Percentiles rank a stretch among this genome's conserved stretches.
Evolutionary conservation across 768 basidiomycete species (phyloP).

Genomic region (Mycena olivaceomarginata): DNA sequence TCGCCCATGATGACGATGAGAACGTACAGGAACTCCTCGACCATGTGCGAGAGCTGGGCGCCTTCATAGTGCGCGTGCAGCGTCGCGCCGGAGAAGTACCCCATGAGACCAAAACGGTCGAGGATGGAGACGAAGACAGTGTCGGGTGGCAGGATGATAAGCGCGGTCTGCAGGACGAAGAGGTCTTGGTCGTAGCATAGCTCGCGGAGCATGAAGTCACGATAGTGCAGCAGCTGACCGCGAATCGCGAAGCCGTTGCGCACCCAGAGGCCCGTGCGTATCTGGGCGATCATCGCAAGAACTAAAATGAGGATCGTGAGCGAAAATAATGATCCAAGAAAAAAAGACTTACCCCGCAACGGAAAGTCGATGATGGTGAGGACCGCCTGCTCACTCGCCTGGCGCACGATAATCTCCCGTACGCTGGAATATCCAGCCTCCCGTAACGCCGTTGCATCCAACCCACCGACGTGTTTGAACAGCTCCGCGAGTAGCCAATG

Average conservation of each 20-base stretch:
- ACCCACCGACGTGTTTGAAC: conserved; percentile 86
- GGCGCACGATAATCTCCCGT: conserved; percentile 76
- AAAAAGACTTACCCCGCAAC: conserved; percentile 82
- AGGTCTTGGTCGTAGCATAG: conserved; percentile 97
- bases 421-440: conserved; percentile 73
- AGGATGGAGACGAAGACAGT: conserved; percentile 90
- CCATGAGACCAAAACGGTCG: conserved; percentile 90
- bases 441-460: conserved; percentile 72
- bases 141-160: conserved; percentile 87
- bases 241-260: conserved; percentile 98
- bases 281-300: conserved; percentile 97
- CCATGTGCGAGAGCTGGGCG: conserved; percentile 86
- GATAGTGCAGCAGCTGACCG: conserved; percentile 95
- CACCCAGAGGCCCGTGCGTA: conserved; percentile 97
- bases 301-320: conserved; percentile 89
- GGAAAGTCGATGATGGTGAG: conserved; percentile 92
- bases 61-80: conserved; percentile 79
- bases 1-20: conserved; percentile 93
- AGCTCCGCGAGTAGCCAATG: conserved; percentile 95
- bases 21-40: conserved; percentile 93
- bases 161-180: conserved; percentile 88
- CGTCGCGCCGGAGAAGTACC: conserved; percentile 86
- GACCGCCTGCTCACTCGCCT: conserved; percentile 80
- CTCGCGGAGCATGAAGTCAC: conserved; percentile 96
- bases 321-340: conserved; percentile 45